Evolutionary conservation across 257 asterid genomes (phyloP).

Genomic region (Echites panduratus): DNA sequence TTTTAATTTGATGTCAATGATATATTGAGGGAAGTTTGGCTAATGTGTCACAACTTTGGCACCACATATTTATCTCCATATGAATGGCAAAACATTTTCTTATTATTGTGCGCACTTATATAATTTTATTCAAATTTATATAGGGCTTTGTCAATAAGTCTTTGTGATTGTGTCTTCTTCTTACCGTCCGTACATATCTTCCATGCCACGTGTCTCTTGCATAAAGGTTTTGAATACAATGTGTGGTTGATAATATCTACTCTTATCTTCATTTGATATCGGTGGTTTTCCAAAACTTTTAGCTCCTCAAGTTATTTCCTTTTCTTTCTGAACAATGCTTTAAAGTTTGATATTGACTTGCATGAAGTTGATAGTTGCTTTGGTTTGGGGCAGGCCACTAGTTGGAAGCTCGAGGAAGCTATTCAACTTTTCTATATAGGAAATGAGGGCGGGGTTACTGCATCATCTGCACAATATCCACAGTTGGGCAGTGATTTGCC

Average conservation of each 20-base stretch:
- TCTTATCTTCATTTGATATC: neutral
- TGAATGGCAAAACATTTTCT: neutral
- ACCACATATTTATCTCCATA: neutral
- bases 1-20: neutral
- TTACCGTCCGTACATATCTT: neutral
- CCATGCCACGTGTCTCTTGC: neutral
- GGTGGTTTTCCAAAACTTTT: neutral
- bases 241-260: neutral
- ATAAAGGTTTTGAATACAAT: neutral
- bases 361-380: conserved; percentile 13
- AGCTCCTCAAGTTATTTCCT: neutral
- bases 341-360: neutral
- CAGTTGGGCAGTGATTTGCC: conserved; percentile 40
- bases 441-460: conserved; percentile 54
- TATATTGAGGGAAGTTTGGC: neutral
- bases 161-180: neutral
- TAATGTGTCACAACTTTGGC: neutral
- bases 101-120: neutral
- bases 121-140: neutral
- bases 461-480: conserved; percentile 35
- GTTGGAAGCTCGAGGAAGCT: conserved; percentile 98
- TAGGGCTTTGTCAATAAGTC: neutral
- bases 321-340: neutral
- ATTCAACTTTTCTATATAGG: conserved; percentile 88
- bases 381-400: conserved; percentile 64